These are phyloP conservation scores for Eudorina sp. DNA, from an alignment of 139 green algal genomes.

Conservation along the genomic window DNA sequence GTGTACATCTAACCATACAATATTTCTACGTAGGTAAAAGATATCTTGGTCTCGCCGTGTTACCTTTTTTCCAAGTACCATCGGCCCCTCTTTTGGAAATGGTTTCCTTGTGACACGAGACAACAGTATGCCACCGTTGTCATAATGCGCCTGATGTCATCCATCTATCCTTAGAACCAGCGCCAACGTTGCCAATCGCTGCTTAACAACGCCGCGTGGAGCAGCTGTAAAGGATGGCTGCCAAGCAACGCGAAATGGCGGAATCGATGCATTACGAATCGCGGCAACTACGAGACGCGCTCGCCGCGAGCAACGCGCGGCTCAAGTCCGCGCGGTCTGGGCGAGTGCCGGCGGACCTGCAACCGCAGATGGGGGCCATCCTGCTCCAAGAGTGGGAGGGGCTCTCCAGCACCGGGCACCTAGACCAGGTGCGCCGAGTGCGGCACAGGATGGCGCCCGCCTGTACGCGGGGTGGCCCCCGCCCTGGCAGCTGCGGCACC, in stretches of 20 bases:
- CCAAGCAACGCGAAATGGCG: constrained; percentile 17
- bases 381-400: constrained; percentile 46
- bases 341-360: background rate
- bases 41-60: background rate
- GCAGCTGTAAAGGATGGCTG: constrained; percentile 2
- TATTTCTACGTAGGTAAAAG: background rate
- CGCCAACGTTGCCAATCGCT: too few species aligned
- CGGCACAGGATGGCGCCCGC: background rate
- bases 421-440: constrained; percentile 12
- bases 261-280: constrained; percentile 45
- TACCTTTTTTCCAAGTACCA: background rate
- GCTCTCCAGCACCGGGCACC: constrained; percentile 13
- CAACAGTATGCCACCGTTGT: background rate
- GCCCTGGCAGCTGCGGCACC: too few species aligned
- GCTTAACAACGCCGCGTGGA: too few species aligned
- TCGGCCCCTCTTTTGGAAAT: background rate
- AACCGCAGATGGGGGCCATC: constrained; percentile 26
- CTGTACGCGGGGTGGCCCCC: too few species aligned
- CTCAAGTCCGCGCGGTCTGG: background rate
- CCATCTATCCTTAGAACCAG: background rate
- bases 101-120: background rate
- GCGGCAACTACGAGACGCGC: constrained; percentile 12
- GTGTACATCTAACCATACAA: too few species aligned
- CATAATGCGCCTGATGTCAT: too few species aligned
- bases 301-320: background rate